A percentile compares a stretch with the other conserved stretches of the same genome.
These are phyloP conservation scores for Excoecaria cochinchinensis DNA, from an alignment of 345 rosid genomes.

Conservation along the genomic window DNA sequence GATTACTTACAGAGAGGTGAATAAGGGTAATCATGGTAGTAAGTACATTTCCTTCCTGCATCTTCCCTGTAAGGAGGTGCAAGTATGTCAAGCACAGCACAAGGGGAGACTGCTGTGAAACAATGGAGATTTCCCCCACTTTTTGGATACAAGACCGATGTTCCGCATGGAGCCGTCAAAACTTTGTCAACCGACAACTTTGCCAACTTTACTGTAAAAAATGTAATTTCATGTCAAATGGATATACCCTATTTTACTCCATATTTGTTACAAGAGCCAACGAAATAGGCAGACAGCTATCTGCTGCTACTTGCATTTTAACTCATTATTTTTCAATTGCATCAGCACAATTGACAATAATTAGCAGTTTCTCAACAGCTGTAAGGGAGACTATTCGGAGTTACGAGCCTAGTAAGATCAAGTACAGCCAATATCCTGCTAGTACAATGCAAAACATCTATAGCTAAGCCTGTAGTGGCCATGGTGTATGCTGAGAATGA, in stretches of 20 bases:
- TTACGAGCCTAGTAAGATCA: not conserved
- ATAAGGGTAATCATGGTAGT: constrained; percentile 77
- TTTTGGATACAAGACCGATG: constrained; percentile 74
- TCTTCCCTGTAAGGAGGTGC: constrained; percentile 84
- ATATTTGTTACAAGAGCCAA: not conserved
- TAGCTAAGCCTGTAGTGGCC: not conserved
- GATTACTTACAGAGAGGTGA: constrained; percentile 53
- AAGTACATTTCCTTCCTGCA: constrained; percentile 73
- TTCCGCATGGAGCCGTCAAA: constrained; percentile 57
- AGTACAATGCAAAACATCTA: not conserved
- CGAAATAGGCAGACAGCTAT: not conserved
- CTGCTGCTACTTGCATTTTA: constrained; percentile 6
- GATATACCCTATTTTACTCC: not conserved
- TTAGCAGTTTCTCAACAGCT: not conserved
- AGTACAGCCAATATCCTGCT: not conserved
- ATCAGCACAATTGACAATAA: not conserved
- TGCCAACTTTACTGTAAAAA: constrained; percentile 69
- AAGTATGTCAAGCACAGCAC: constrained; percentile 89
- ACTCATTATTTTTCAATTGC: not conserved
- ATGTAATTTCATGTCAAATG: constrained; percentile 1
- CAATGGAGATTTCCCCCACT: constrained; percentile 88
- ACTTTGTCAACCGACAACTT: constrained; percentile 61
- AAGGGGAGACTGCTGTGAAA: constrained; percentile 88
- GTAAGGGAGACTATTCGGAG: not conserved
- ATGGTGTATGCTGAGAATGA: not conserved